Evolutionary conservation across 164 flowering plant species (phyloP).

Genomic region (Warburgia ugandensis): DNA sequence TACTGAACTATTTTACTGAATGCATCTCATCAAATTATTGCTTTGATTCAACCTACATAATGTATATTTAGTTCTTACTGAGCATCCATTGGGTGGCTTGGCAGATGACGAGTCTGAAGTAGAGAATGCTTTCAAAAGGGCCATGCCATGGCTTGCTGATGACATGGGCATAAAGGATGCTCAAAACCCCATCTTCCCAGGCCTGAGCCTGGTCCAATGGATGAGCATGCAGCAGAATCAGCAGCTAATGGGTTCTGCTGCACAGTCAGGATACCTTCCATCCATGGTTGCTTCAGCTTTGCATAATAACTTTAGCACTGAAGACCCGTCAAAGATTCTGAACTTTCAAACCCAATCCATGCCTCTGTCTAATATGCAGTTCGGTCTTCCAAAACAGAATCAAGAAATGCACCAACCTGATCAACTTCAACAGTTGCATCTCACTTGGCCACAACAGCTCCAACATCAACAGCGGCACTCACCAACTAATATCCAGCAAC

Average conservation of each 20-base stretch:
- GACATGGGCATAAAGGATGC: conserved; percentile 74
- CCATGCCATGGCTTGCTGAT: conserved; percentile 94
- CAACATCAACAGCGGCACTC: conserved; percentile 25
- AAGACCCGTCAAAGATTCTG: conserved; percentile 71
- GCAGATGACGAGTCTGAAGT: conserved; percentile 80
- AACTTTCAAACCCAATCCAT: conserved; percentile 62
- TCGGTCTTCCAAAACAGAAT: conserved; percentile 38
- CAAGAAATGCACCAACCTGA: conserved; percentile 35
- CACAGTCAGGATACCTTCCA: conserved; percentile 61
- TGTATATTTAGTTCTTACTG: conserved; percentile 15
- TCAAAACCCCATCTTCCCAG: conserved; percentile 65
- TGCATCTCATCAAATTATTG: too few relatives aligned
- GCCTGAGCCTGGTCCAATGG: conserved; percentile 90
- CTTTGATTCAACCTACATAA: neutral
- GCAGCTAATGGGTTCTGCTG: conserved; percentile 37
- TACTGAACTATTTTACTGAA: too few relatives aligned
- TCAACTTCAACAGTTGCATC: conserved; percentile 48
- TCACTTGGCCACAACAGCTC: conserved; percentile 26
- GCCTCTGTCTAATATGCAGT: conserved; percentile 42
- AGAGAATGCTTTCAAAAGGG: conserved; percentile 71
- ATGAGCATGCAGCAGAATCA: conserved; percentile 83
- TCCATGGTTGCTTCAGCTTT: conserved; percentile 45
- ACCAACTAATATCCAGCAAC: conserved; percentile 29
- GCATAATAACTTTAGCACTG: conserved; percentile 38
- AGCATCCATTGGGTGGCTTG: conserved; percentile 15